phyloP scores from a whole-genome alignment of 169 alveolate genomes.

The Perkinsus marinus region DNA sequence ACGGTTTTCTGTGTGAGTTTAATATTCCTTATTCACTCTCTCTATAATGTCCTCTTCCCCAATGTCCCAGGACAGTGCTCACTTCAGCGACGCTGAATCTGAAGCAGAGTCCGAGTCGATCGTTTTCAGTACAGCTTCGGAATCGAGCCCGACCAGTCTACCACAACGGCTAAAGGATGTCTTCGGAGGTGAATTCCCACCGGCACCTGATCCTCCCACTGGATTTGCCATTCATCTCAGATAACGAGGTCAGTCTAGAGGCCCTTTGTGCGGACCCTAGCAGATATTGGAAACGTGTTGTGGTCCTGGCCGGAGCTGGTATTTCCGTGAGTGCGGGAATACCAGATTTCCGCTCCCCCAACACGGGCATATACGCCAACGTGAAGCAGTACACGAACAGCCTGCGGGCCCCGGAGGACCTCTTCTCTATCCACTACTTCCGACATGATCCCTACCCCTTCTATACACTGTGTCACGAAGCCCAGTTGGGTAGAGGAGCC shows the following conservation, averaged over 20 bases:
- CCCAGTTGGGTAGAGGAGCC: conserved; percentile 36
- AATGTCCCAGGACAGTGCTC: background rate
- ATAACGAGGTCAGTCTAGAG: background rate
- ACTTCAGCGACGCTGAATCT: background rate
- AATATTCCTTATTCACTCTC: too few species aligned
- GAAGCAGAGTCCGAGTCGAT: background rate
- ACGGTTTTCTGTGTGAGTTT: too few species aligned
- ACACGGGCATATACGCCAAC: background rate
- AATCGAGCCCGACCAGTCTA: background rate
- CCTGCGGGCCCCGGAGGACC: conserved; percentile 53
- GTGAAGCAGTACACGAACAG: background rate
- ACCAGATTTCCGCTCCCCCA: conserved; percentile 57
- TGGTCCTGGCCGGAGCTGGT: conserved; percentile 67
- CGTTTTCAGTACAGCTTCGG: background rate
- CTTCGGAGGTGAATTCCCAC: background rate
- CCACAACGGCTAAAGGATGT: background rate
- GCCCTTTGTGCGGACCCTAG: background rate
- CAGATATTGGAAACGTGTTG: conserved; percentile 8
- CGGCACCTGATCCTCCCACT: background rate
- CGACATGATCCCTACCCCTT: conserved; percentile 52
- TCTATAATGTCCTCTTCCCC: background rate
- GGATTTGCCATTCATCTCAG: background rate
- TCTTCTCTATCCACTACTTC: conserved; percentile 44
- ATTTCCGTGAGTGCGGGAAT: conserved; percentile 68
- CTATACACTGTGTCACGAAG: conserved; percentile 39